Conservation (phyloP, 805 yeast species). For the Barnettozyma californica region DNA sequence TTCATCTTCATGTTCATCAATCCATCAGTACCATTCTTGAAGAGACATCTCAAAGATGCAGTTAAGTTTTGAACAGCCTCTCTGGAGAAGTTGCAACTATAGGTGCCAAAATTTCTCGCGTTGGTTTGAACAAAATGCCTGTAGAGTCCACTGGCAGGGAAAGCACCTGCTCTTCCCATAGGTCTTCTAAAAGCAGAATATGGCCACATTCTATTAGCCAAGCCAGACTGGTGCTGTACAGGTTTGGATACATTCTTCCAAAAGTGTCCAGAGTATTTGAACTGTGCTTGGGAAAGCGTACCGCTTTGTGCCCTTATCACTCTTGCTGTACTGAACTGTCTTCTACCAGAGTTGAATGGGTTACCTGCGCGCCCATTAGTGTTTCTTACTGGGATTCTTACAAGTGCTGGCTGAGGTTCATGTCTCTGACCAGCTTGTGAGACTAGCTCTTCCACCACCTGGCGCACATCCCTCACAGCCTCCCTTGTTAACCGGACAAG, state of each 20-base stretch:
- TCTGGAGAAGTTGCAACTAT: slow-evolving; percentile 35
- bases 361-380: slow-evolving; percentile 3
- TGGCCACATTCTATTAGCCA: slow-evolving; percentile 20
- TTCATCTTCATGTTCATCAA: slow-evolving; percentile 17
- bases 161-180: slow-evolving; percentile 18
- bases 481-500: slow-evolving; percentile 40
- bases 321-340: slow-evolving; percentile 25
- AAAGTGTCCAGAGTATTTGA: slow-evolving; percentile 5
- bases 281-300: slow-evolving; percentile 4
- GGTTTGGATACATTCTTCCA: slow-evolving; percentile 2
- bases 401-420: slow-evolving; percentile 32
- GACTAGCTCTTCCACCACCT: slow-evolving; percentile 42
- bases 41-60: slow-evolving; percentile 37
- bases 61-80: slow-evolving; percentile 59
- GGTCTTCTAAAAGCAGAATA: slow-evolving; percentile 23
- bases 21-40: slow-evolving; percentile 29
- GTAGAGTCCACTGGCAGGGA: slow-evolving; percentile 28
- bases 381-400: slow-evolving; percentile 36
- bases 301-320: slow-evolving; percentile 9
- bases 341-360: slow-evolving; percentile 14
- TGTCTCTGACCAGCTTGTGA: slow-evolving; percentile 27
- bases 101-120: slow-evolving; percentile 35
- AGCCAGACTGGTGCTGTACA: not conserved
- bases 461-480: slow-evolving; percentile 42
- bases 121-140: slow-evolving; percentile 31